These are phyloP conservation scores for Nitzschia palea DNA, from an alignment of 108 stramenopile genomes.

Conservation along the genomic window DNA sequence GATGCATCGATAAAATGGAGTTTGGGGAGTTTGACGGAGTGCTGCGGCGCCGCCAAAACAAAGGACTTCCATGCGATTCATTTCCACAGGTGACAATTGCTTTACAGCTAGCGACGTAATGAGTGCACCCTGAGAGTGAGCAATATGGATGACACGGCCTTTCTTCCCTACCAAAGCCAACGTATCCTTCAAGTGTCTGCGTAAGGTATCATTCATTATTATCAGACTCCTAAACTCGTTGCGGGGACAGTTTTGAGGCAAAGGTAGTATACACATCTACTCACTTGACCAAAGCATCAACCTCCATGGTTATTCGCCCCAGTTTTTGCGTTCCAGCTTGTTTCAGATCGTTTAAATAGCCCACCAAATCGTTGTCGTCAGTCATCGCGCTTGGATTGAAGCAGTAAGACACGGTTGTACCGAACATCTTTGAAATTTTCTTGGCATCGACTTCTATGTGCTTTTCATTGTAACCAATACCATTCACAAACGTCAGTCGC, in stretches of 20 bases:
- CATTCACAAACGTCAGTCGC: constrained; percentile 80
- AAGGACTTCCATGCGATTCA: constrained; percentile 78
- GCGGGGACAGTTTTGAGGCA: too few relatives aligned
- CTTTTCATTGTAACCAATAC: constrained; percentile 64
- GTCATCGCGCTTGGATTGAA: constrained; percentile 84
- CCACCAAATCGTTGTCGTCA: constrained; percentile 67
- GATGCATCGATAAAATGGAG: constrained; percentile 78
- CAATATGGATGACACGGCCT: constrained; percentile 82
- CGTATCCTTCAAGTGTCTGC: constrained; percentile 66
- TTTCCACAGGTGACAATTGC: constrained; percentile 65
- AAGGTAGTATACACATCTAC: neutral
- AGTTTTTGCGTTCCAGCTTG: constrained; percentile 83
- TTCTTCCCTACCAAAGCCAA: constrained; percentile 56
- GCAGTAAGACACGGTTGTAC: constrained; percentile 70
- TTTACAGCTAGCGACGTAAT: constrained; percentile 77
- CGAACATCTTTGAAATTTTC: constrained; percentile 62
- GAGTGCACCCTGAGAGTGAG: constrained; percentile 87
- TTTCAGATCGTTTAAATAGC: constrained; percentile 75
- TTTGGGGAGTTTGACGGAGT: constrained; percentile 56
- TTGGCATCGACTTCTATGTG: constrained; percentile 65
- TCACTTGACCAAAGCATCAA: constrained; percentile 57
- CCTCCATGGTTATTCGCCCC: constrained; percentile 78
- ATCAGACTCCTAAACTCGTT: too few relatives aligned
- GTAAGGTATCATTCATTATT: neutral
- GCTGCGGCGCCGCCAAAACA: constrained; percentile 76